These are phyloP conservation scores for Gleditsia sinensis DNA, from an alignment of 306 rosid genomes.

Conservation along the genomic window DNA sequence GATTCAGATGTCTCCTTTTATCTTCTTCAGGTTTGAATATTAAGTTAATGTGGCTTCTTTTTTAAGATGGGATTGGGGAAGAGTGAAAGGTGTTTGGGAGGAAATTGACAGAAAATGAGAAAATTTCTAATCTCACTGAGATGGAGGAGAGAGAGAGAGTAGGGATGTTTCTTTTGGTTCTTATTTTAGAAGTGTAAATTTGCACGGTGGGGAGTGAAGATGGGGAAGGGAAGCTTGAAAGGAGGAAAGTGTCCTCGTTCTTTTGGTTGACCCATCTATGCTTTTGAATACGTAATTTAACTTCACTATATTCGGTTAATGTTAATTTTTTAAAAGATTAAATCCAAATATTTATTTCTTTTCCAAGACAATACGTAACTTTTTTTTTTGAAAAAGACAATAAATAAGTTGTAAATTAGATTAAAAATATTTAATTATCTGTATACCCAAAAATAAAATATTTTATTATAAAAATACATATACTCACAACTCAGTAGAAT, in stretches of 20 bases:
- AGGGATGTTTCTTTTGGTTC: neutral
- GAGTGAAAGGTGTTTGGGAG: neutral
- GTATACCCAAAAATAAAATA: too few relatives aligned
- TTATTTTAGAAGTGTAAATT: slow-evolving; percentile 21
- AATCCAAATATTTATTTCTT: too few relatives aligned
- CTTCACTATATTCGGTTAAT: too few relatives aligned
- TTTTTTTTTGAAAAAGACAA: too few relatives aligned
- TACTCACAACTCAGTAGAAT: too few relatives aligned
- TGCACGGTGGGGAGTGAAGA: slow-evolving; percentile 37
- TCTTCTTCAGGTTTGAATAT: neutral
- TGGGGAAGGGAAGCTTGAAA: neutral
- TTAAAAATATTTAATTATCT: too few relatives aligned
- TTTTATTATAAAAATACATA: too few relatives aligned
- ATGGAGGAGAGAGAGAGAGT: neutral
- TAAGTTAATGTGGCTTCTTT: neutral
- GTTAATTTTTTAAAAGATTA: too few relatives aligned
- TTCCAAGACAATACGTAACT: too few relatives aligned
- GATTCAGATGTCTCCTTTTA: neutral
- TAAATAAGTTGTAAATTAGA: too few relatives aligned
- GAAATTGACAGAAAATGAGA: neutral
- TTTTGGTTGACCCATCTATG: neutral
- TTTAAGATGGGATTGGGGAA: neutral
- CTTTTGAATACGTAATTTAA: neutral
- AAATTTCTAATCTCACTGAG: neutral
- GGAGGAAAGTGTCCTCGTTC: neutral